phyloP scores from a whole-genome alignment of 495 filamentous ascomycete genomes.

The Hypoxylon trugodes region DNA sequence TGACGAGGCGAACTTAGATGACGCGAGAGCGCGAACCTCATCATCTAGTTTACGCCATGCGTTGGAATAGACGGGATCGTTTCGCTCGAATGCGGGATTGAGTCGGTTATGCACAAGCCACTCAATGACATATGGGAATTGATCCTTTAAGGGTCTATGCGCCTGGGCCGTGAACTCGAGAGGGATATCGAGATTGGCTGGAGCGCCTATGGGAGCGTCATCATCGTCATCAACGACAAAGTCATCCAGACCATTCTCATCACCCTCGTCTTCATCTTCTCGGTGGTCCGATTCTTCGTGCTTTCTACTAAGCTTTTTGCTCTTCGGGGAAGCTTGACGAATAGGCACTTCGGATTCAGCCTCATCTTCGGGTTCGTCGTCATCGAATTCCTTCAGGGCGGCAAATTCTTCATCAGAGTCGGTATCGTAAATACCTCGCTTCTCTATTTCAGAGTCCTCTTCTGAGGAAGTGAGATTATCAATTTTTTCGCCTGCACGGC shows the following conservation, averaged over 20 bases:
- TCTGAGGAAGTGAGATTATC: constrained; percentile 49
- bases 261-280: constrained; percentile 51
- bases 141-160: constrained; percentile 73
- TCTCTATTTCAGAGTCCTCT: constrained; percentile 45
- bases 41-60: constrained; percentile 80
- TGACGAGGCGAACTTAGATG: constrained; percentile 76
- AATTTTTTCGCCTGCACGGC: constrained; percentile 65
- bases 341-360: constrained; percentile 33
- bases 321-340: constrained; percentile 16
- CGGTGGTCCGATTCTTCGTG: constrained; percentile 13
- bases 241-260: constrained; percentile 72
- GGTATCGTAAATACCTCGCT: constrained; percentile 52
- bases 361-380: constrained; percentile 51
- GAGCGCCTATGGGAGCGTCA: constrained; percentile 68
- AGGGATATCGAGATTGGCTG: constrained; percentile 65
- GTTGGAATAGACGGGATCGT: constrained; percentile 70
- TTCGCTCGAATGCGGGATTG: constrained; percentile 74
- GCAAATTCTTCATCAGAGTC: constrained; percentile 47
- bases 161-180: constrained; percentile 73
- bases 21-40: constrained; percentile 71
- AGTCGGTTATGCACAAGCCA: constrained; percentile 81
- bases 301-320: constrained; percentile 22
- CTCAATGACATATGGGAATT: constrained; percentile 81
- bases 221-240: constrained; percentile 76
- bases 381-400: constrained; percentile 56